Conservation (phyloP, 108 stramenopile genomes). For the Cyclotella cryptica region DNA sequence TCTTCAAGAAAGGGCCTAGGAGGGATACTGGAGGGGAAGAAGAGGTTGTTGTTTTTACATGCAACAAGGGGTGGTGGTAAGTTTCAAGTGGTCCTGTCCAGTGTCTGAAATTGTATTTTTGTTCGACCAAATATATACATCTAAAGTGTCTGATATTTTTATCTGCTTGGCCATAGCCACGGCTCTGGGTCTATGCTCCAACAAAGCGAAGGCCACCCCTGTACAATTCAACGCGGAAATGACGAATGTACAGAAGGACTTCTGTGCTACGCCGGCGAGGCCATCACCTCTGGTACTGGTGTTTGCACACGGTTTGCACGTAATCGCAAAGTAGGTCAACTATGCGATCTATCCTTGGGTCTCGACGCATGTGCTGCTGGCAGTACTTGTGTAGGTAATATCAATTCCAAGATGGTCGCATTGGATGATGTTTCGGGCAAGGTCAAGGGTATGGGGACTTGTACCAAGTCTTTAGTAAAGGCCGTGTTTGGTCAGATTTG, state of each 20-base stretch:
- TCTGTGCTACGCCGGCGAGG: slow-evolving; percentile 14
- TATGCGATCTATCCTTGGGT: slow-evolving; percentile 20
- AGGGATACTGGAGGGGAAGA: not conserved
- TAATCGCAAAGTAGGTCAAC: not conserved
- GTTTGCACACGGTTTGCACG: slow-evolving; percentile 8
- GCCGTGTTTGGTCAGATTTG: slow-evolving; percentile 12
- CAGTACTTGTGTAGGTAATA: not conserved
- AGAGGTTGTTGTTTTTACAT: slow-evolving; percentile 3
- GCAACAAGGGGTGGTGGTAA: slow-evolving; percentile 33
- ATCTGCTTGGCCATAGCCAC: not conserved
- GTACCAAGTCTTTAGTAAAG: not conserved
- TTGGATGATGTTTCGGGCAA: not conserved
- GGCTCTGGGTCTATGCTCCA: slow-evolving; percentile 5
- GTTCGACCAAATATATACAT: not conserved
- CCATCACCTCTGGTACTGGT: not conserved
- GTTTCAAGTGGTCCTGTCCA: not conserved
- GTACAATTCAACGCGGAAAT: slow-evolving; percentile 9
- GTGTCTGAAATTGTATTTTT: not conserved
- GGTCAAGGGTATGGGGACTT: slow-evolving; percentile 6
- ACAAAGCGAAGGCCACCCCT: slow-evolving; percentile 17
- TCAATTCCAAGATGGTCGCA: not conserved
- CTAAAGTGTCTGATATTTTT: not conserved
- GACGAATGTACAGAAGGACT: slow-evolving; percentile 14
- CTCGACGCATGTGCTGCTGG: not conserved
- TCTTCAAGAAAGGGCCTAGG: slow-evolving; percentile 12